Base-by-base conservation (phyloP, 805 yeast species). In the Lachancea sp. region DNA sequence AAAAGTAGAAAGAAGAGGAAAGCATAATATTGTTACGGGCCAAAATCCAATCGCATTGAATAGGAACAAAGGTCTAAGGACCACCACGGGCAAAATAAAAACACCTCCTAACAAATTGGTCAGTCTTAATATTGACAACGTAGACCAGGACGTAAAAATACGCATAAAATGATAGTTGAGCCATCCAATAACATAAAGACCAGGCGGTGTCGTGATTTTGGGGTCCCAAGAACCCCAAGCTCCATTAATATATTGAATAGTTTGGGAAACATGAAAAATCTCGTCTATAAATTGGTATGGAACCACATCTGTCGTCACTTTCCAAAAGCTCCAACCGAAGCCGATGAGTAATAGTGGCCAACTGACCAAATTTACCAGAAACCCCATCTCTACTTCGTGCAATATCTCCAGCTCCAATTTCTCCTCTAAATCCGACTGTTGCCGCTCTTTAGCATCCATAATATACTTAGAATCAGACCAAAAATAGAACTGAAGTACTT, bases 191-290 rank as follows among this genome's bases (percentile, higher is more conserved):
- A 70, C 36, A 56, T 92, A 90, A 13, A 90, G 65, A 0, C 97
- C 98, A 1, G 97, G 97, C 1, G 98, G 98, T 0, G 98, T 92
- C 2, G 98, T 90, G 56, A 92, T 87, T 56, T 90, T 89, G 9
- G 78, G 71, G 59, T 92, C 87, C 96, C 96, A 88, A 1, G 65
- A 52, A n/a, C 47, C 40, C 64, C 78, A 87, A 38, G 77, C 66
- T 9, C 81, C 82, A 1, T 58, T 49, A 44, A 86, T 74, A 54
- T 83, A 88, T 35, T 67, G 70, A 43, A 75, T 70, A 5, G 94
- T 78, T 67, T 92, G 97, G 6, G 78, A 77, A 17, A 85, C 69
- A 57, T 92, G 98, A 63, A 90, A 90, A 9, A 75, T 69, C 60
- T 92, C 98, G 64, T 92, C 67, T 8, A 68, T 68, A 46, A 67